These are phyloP conservation scores for Echites panduratus DNA, from an alignment of 257 asterid genomes.

Conservation along the genomic window DNA sequence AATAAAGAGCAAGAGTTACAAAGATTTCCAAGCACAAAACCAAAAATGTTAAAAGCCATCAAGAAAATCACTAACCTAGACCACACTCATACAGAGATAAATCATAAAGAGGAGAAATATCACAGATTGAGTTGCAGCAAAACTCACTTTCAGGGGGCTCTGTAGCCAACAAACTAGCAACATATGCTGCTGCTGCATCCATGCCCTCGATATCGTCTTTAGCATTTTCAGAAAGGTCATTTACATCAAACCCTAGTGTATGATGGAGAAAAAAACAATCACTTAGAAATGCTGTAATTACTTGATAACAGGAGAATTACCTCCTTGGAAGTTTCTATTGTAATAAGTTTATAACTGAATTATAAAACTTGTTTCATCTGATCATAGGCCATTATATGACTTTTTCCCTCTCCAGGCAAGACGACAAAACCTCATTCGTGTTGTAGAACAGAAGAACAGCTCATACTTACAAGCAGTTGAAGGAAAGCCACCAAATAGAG, in stretches of 20 bases:
- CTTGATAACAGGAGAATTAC: conserved; percentile 1
- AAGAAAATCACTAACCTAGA: not conserved
- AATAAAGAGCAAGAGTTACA: not conserved
- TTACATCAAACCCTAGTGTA: conserved; percentile 78
- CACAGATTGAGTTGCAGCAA: conserved; percentile 3
- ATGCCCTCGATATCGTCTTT: conserved; percentile 70
- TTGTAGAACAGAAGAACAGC: not conserved
- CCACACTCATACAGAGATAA: not conserved
- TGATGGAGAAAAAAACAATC: conserved; percentile 14
- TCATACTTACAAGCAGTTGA: conserved; percentile 75
- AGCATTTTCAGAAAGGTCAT: conserved; percentile 72
- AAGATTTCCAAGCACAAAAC: not conserved
- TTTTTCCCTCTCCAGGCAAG: not conserved
- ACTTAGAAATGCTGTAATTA: conserved; percentile 4
- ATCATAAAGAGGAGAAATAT: not conserved
- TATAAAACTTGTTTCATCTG: not conserved
- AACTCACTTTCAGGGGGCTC: conserved; percentile 78
- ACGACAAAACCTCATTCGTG: not conserved
- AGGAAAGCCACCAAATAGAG: conserved; percentile 85
- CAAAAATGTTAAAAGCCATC: not conserved
- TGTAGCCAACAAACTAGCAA: conserved; percentile 80
- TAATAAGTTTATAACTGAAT: not conserved
- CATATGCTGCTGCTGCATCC: conserved; percentile 84
- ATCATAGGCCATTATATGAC: not conserved
- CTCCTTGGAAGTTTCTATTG: not conserved